Conservation (phyloP, 305 asterid species). For the Caryopteris hybrid region DNA sequence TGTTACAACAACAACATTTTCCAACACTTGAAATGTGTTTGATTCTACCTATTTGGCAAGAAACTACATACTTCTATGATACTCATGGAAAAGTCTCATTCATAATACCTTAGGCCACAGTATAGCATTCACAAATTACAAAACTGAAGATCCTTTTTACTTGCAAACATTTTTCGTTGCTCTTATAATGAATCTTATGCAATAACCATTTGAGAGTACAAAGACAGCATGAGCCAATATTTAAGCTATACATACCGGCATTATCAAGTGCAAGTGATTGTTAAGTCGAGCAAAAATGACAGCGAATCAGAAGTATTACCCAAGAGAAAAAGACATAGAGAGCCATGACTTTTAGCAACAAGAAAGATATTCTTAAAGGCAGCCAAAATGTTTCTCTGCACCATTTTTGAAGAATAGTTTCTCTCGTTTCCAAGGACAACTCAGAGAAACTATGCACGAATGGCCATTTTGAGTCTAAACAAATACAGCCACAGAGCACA, state of each 20-base stretch:
- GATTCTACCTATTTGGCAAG: too few relatives aligned
- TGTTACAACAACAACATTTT: too few relatives aligned
- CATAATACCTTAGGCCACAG: neutral
- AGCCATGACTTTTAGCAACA: slow-evolving; percentile 39
- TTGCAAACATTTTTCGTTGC: too few relatives aligned
- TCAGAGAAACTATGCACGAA: slow-evolving; percentile 61
- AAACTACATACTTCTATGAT: neutral
- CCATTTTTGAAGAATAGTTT: slow-evolving; percentile 67
- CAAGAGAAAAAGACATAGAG: slow-evolving; percentile 54
- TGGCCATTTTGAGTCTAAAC: slow-evolving; percentile 70
- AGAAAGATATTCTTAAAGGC: slow-evolving; percentile 54
- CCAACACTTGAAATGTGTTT: too few relatives aligned
- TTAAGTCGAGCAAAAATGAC: neutral
- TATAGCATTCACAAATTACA: neutral
- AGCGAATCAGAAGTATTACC: slow-evolving; percentile 33
- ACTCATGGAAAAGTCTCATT: neutral
- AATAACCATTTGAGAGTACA: neutral
- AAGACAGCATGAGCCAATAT: too few relatives aligned
- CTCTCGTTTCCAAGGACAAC: slow-evolving; percentile 56
- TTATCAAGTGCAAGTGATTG: too few relatives aligned
- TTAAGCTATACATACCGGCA: too few relatives aligned
- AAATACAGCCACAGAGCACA: slow-evolving; percentile 59
- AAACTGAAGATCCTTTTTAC: too few relatives aligned
- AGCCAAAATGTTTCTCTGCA: slow-evolving; percentile 42
- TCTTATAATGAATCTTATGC: too few relatives aligned